Evolutionary conservation across 306 rosid species (phyloP).

Genomic region (Quercus bicolor): DNA sequence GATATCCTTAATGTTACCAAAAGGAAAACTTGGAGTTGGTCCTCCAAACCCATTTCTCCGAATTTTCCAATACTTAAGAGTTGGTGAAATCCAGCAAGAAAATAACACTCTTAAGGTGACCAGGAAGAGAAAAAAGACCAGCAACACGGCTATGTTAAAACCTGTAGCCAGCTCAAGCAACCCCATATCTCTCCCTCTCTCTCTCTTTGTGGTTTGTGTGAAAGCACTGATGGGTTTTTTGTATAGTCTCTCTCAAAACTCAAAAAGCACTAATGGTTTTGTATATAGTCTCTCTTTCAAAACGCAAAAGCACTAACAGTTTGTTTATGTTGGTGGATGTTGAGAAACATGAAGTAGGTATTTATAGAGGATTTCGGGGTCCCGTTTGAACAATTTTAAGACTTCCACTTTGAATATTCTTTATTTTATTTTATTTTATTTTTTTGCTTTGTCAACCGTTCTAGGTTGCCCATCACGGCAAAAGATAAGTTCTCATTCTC

Average conservation of each 20-base stretch:
- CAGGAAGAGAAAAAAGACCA: conserved; percentile 12
- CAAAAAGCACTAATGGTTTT: background rate
- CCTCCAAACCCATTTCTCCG: conserved; percentile 68
- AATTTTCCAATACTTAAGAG: conserved; percentile 33
- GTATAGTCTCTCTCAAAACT: background rate
- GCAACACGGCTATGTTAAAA: background rate
- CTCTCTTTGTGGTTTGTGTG: background rate
- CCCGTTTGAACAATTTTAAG: conserved; percentile 5
- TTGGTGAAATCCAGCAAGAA: conserved; percentile 68
- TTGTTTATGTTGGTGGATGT: conserved; percentile 7
- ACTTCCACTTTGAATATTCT: background rate
- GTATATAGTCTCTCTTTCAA: background rate
- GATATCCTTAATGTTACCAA: conserved; percentile 72
- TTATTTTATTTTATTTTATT: background rate
- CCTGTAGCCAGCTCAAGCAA: background rate
- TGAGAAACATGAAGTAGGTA: conserved; percentile 13
- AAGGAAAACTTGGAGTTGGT: conserved; percentile 70
- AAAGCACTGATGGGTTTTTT: background rate
- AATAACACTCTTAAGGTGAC: conserved; percentile 22
- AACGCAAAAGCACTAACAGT: background rate
- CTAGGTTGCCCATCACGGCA: background rate
- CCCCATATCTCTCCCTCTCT: conserved; percentile 19
- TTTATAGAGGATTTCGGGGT: conserved; percentile 31
- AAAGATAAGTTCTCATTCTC: background rate
- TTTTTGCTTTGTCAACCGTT: background rate